Conservation (phyloP, 768 basidiomycete genomes). For the Tylopilus subfusipes region DNA sequence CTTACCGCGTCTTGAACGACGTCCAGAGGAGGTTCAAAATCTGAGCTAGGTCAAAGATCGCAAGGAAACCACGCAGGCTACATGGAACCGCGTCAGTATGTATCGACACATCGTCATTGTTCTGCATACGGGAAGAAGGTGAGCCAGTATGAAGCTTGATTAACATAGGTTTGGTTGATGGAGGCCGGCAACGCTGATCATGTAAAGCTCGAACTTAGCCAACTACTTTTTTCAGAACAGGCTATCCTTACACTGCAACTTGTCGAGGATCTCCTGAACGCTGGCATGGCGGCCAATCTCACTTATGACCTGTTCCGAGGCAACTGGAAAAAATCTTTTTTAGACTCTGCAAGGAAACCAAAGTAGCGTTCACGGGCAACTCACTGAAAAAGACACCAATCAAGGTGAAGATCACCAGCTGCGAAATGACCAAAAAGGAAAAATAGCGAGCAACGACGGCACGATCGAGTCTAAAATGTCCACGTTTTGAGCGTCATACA, state of each 20-base stretch:
- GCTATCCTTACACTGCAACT: conserved; percentile 38
- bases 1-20: conserved; percentile 78
- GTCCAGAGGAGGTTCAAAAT: conserved; percentile 85
- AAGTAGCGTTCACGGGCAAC: conserved; percentile 24
- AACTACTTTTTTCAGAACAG: not conserved
- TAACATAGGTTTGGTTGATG: conserved; percentile 87
- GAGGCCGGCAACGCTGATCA: conserved; percentile 64
- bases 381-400: conserved; percentile 85
- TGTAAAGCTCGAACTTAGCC: not conserved
- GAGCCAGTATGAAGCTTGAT: conserved; percentile 89
- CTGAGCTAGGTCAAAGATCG: conserved; percentile 93
- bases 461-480: conserved; percentile 72
- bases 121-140: conserved; percentile 86
- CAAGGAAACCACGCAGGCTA: conserved; percentile 91
- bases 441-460: conserved; percentile 92
- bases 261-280: conserved; percentile 43
- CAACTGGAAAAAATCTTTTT: conserved; percentile 17
- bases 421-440: conserved; percentile 89
- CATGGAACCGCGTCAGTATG: conserved; percentile 5
- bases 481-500: not conserved
- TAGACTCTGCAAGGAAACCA: not conserved
- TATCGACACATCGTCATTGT: not conserved
- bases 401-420: conserved; percentile 90
- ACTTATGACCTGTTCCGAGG: conserved; percentile 40
- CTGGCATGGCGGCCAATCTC: conserved; percentile 48